Evolutionary conservation across 768 basidiomycete species (phyloP).

Genomic region (Lactarius hengduanensis): DNA sequence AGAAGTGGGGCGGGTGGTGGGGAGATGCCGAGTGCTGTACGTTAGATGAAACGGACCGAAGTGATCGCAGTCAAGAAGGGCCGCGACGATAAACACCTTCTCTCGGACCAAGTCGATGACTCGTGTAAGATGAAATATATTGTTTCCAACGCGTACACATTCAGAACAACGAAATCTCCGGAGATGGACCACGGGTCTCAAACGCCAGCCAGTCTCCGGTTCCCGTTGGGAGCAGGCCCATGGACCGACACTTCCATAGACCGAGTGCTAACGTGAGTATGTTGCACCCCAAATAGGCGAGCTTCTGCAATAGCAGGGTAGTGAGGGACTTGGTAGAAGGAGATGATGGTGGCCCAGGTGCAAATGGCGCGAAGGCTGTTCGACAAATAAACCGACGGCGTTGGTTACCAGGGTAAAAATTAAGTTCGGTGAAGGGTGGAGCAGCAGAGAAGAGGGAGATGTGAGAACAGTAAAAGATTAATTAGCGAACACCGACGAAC

Average conservation of each 20-base stretch:
- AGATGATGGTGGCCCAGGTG: slow-evolving; percentile 51
- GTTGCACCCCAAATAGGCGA: slow-evolving; percentile 71
- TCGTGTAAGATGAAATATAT: slow-evolving; percentile 1
- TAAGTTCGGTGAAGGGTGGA: not conserved
- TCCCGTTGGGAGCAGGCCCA: slow-evolving; percentile 89
- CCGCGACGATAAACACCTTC: not conserved
- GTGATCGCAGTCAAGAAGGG: not conserved
- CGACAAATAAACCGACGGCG: not conserved
- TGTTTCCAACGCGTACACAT: not conserved
- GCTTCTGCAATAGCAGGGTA: slow-evolving; percentile 66
- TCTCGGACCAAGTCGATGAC: not conserved
- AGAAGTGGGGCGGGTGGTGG: not conserved
- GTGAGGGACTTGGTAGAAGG: slow-evolving; percentile 45
- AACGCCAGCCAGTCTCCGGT: slow-evolving; percentile 96
- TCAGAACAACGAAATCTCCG: slow-evolving; percentile 35
- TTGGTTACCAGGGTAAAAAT: not conserved
- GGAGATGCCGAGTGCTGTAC: not conserved
- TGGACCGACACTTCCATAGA: slow-evolving; percentile 88
- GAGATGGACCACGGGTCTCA: slow-evolving; percentile 71
- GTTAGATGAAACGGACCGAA: no score
- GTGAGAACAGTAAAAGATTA: not conserved
- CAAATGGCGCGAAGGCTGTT: slow-evolving; percentile 70
- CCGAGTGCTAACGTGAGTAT: slow-evolving; percentile 78
- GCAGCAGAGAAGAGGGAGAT: not conserved
- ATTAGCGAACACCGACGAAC: slow-evolving; percentile 43